Base-by-base conservation (phyloP, 2,329 filamentous ascomycete genomes). In the Neofusicoccum cordaticola region DNA sequence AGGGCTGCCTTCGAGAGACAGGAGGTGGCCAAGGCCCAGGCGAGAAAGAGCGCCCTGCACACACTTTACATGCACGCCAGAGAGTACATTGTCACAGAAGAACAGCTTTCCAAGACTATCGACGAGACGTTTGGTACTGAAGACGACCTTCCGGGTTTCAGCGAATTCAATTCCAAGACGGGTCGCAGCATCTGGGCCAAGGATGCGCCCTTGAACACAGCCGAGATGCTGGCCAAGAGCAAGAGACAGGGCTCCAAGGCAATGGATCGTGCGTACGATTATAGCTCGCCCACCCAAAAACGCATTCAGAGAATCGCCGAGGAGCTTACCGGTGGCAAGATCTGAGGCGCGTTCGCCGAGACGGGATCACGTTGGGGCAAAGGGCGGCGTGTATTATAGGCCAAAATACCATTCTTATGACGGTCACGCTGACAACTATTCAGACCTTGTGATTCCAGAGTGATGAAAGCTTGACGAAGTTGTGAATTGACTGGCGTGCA, bases 41-140 rank as follows among this genome's bases (percentile, higher is more conserved):
- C 84, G 62, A 86, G 90, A 58, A 83, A 86, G 66, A 87, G 94
- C 69, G 85, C 89, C 15, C 80, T 99, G 35, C 92, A 97, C 78
- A 88, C 91, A 65, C 85, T 99, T 12, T 99, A 99, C 79, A 90
- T 95, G 80, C 90, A 93, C 70, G 93, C 95, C 4, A 86, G 90
- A 31, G 82, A 86, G 44, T 99, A 98, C 79, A 97, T 99, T 74
- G 88, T 92, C 17, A 88, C 85, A 27, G 93, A 96, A 75, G 80
- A 84, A 58, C 89, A 96, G 75, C 85, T 99, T 39, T 85, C 90
- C 70, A 82, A 82, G 15, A 85, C 88, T 68, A 88, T 97, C 64
- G 90, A 96, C 22, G 80, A 83, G 67, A 83, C 89, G n/a, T 99
- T 97, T 79, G 84, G 86, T 15, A 86, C 88, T 31, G 83, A 86